phyloP scores from a whole-genome alignment of 2,329 filamentous ascomycete species.

The Ascochyta koolunga region DNA sequence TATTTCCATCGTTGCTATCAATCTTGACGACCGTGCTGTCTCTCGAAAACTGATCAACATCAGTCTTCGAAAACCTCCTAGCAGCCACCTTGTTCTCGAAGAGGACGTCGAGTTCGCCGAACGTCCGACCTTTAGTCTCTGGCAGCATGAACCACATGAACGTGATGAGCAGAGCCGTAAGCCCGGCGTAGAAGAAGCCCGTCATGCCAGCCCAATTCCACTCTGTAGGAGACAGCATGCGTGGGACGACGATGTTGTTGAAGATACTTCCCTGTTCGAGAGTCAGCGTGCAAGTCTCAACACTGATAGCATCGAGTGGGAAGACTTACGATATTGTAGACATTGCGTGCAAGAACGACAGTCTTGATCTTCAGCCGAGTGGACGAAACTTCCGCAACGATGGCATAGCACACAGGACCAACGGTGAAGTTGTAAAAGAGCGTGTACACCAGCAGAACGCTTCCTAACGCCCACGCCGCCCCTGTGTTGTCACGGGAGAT shows the following conservation, averaged over 20 bases:
- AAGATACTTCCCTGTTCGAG: constrained; percentile 60
- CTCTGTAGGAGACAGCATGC: constrained; percentile 52
- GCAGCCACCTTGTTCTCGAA: constrained; percentile 36
- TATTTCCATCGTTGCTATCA: constrained; percentile 4
- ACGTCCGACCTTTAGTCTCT: constrained; percentile 47
- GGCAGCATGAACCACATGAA: constrained; percentile 65
- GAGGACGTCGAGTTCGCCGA: constrained; percentile 49
- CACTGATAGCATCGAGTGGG: constrained; percentile 84
- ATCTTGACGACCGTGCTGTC: constrained; percentile 11
- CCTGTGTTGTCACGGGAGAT: constrained; percentile 55
- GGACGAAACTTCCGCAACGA: constrained; percentile 82
- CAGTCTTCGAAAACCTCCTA: constrained; percentile 15
- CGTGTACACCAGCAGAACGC: constrained; percentile 48
- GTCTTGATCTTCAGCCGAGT: constrained; percentile 87
- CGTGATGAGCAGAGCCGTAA: constrained; percentile 69
- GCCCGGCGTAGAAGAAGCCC: constrained; percentile 84
- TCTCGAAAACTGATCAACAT: constrained; percentile 18
- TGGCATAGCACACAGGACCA: constrained; percentile 85
- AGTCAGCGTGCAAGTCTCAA: constrained; percentile 61
- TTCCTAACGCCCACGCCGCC: constrained; percentile 50
- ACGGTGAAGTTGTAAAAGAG: constrained; percentile 83
- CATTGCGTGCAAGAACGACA: constrained; percentile 78
- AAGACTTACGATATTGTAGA: constrained; percentile 65
- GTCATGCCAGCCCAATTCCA: constrained; percentile 80
- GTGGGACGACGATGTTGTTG: constrained; percentile 75